Base-by-base conservation (phyloP, 2,329 filamentous ascomycete genomes). In the Massarina eburnea region DNA sequence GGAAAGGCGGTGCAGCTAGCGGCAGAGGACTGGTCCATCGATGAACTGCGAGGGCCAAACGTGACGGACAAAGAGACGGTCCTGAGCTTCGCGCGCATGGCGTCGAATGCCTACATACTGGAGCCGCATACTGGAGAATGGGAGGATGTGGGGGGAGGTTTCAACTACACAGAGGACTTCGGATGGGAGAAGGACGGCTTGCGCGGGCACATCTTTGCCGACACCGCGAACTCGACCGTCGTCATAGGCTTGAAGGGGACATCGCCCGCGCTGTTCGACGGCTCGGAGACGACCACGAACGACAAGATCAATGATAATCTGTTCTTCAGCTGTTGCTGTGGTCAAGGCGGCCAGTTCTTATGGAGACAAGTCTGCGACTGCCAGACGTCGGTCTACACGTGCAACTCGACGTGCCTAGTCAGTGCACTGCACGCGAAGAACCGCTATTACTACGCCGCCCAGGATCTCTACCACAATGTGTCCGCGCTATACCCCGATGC, bases 221-320 rank as follows among this genome's bases (percentile, higher is more conserved):
- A 97, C 62, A 83, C 91, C 59, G 81, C 74, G 30, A 96, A 97
- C 69, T 82, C 82, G 27, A 97, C 92, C 1, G 80, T 97, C 42
- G 84, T 97, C 33, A 94, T 97, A 54, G 91, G 90, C 4, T 73
- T 99, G 45, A 99, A 99, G 73, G 94, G 92, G 43, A 96, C 91
- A 0, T 89, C 73, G 8, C 83, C 86, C 2, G 92, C 94, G 10
- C 85, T 97, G 3, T 97, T 96, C 65, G 92, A 97, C 68, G 94
- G 94, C n/a, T 88, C 92, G 29, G 92, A 91, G 41, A 97, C 94
- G 1, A 97, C 92, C 0, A 95, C 91, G 20, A 96, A 96, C 58
- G 94, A 99, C 74, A 99, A 99, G 74, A 78, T 91, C 62, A 99
- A 97, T 68, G 94, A 99, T 72, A 99, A 99, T 66, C 78, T 99